Percentiles rank a stretch among this genome's conserved stretches.
These are phyloP conservation scores for Chlorella sp. DNA, from an alignment of 139 green algal genomes.

Conservation along the genomic window DNA sequence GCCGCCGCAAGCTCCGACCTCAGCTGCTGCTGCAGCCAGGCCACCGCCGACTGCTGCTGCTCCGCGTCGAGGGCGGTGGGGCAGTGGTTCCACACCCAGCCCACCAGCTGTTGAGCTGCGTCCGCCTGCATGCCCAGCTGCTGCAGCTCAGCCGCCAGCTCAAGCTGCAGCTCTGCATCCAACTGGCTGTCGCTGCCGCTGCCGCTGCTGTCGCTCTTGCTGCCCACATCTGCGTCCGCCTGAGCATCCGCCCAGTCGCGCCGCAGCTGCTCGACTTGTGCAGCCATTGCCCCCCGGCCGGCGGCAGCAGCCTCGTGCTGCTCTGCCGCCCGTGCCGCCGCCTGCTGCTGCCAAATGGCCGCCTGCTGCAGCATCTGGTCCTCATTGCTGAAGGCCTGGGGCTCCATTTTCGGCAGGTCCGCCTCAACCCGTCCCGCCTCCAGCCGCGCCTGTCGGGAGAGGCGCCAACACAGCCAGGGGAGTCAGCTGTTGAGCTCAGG, in stretches of 20 bases:
- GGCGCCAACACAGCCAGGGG: too few relatives aligned
- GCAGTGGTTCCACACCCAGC: background rate
- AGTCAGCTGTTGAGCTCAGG: background rate
- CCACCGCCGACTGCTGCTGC: background rate
- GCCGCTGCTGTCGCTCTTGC: background rate
- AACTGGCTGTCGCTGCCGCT: background rate
- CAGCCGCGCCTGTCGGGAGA: background rate
- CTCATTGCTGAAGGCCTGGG: constrained; percentile 24
- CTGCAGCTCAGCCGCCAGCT: background rate
- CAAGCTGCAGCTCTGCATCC: background rate
- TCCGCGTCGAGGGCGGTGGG: background rate
- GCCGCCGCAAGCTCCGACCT: too few relatives aligned
- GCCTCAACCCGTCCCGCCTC: background rate
- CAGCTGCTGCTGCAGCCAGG: background rate
- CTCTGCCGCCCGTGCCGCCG: background rate
- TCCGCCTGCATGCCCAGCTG: background rate
- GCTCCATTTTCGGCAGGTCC: constrained; percentile 2
- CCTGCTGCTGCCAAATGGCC: constrained; percentile 12
- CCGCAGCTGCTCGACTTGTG: background rate
- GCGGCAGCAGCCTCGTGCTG: background rate
- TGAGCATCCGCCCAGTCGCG: background rate
- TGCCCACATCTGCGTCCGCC: background rate
- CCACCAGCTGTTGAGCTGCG: background rate
- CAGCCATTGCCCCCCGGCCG: background rate
- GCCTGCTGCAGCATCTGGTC: constrained; percentile 26